Conservation (phyloP, 2,329 filamentous ascomycete genomes). For the Gnomoniopsis smithogilvyi region DNA sequence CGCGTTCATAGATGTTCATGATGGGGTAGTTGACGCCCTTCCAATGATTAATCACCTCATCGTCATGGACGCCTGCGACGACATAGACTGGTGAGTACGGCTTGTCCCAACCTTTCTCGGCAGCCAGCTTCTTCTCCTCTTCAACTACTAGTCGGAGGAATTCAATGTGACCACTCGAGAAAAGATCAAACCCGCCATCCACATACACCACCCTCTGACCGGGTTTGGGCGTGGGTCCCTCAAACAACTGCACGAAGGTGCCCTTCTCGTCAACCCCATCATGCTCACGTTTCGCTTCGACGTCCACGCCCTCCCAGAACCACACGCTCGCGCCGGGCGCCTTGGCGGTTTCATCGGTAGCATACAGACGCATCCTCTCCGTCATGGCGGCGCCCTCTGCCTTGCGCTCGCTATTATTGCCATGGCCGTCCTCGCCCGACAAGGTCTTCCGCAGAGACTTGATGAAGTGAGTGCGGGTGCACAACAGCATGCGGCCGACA, state of each 20-base stretch:
- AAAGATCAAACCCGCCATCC: slow-evolving; percentile 94
- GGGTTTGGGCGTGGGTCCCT: slow-evolving; percentile 66
- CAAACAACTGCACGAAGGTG: slow-evolving; percentile 64
- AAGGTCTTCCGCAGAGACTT: slow-evolving; percentile 70
- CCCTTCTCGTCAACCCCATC: slow-evolving; percentile 58
- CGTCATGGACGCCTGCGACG: slow-evolving; percentile 91
- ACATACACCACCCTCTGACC: slow-evolving; percentile 91
- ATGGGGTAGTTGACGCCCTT: slow-evolving; percentile 98
- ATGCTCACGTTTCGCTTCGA: slow-evolving; percentile 39
- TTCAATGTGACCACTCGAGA: slow-evolving; percentile 95
- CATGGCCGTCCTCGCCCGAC: slow-evolving; percentile 68
- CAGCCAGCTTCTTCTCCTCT: slow-evolving; percentile 68
- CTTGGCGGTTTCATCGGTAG: slow-evolving; percentile 78
- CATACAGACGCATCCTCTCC: slow-evolving; percentile 78
- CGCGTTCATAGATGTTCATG: slow-evolving; percentile 98
- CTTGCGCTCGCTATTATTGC: slow-evolving; percentile 62
- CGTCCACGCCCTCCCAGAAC: slow-evolving; percentile 65
- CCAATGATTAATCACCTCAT: slow-evolving; percentile 92
- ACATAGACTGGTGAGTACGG: slow-evolving; percentile 84
- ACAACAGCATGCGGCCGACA: slow-evolving; percentile 96
- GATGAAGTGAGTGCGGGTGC: slow-evolving; percentile 93
- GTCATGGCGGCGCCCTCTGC: slow-evolving; percentile 65
- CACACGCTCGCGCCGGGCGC: slow-evolving; percentile 79
- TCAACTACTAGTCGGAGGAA: slow-evolving; percentile 78
- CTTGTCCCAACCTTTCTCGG: slow-evolving; percentile 68